Percentiles rank a stretch among this genome's conserved stretches.
phyloP scores from a whole-genome alignment of 1,284 basidiomycete species.

The Leccinum fuscescens region DNA sequence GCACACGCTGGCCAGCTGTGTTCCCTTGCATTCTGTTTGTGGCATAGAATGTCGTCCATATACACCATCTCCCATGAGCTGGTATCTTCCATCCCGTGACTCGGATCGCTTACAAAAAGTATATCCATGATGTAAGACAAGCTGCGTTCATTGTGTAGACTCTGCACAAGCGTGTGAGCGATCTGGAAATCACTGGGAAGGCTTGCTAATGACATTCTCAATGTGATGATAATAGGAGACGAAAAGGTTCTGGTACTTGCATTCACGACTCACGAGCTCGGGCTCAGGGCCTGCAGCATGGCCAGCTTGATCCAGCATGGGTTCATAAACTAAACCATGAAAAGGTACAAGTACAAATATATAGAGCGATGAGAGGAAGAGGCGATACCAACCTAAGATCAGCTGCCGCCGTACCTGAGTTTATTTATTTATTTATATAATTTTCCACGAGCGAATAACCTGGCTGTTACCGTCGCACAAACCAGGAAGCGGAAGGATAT shows the following conservation, averaged over 20 bases:
- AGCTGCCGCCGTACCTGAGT: slow-evolving; percentile 74
- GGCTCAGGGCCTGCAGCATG: slow-evolving; percentile 64
- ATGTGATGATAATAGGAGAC: not conserved
- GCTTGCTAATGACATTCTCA: slow-evolving; percentile 46
- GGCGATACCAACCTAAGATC: slow-evolving; percentile 57
- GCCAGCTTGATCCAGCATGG: slow-evolving; percentile 75
- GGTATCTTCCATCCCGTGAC: slow-evolving; percentile 87
- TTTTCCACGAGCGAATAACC: slow-evolving; percentile 43
- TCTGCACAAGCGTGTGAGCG: slow-evolving; percentile 52
- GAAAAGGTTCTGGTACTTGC: slow-evolving; percentile 38
- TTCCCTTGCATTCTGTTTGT: slow-evolving; percentile 50
- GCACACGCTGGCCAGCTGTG: slow-evolving; percentile 23
- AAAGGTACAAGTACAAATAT: not conserved
- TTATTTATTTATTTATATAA: slow-evolving; percentile 13
- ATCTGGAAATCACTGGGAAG: slow-evolving; percentile 67
- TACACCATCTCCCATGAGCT: slow-evolving; percentile 68
- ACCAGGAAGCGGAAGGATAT: not conserved
- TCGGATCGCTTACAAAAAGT: slow-evolving; percentile 76
- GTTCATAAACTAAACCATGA: slow-evolving; percentile 58
- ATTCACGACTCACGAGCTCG: slow-evolving; percentile 66
- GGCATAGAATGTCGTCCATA: slow-evolving; percentile 60
- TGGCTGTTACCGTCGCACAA: slow-evolving; percentile 1
- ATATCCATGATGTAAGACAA: slow-evolving; percentile 80
- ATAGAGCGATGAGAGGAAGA: not conserved
- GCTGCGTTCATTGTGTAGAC: slow-evolving; percentile 57